phyloP scores from a whole-genome alignment of 1,284 basidiomycete genomes.

The Leccinum griseonigrum region DNA sequence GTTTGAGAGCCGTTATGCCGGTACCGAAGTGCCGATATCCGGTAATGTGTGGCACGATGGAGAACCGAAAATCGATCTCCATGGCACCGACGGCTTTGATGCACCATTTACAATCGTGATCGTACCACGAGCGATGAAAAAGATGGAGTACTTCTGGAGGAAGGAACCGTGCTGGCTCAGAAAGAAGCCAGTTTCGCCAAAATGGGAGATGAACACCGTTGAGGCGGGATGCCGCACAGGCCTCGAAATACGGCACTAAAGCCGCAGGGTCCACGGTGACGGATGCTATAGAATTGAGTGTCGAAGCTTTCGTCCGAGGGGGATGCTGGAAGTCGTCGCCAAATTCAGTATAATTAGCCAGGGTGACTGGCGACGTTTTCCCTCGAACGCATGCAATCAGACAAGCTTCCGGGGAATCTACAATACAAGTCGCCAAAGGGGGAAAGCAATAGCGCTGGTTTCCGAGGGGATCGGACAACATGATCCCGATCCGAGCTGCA shows the following conservation, averaged over 20 bases:
- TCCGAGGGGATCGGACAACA: background rate
- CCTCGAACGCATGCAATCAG: background rate
- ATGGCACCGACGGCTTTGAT: background rate
- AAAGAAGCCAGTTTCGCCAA: background rate
- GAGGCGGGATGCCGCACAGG: background rate
- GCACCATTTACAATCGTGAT: background rate
- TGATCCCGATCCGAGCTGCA: background rate
- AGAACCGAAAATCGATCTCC: background rate
- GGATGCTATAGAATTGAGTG: background rate
- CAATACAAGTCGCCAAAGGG: background rate
- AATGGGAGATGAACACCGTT: background rate
- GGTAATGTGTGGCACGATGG: background rate
- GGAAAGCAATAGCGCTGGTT: background rate
- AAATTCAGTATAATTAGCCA: background rate
- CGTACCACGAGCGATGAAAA: background rate
- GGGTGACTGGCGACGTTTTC: background rate
- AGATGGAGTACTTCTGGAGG: background rate
- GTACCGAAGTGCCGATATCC: background rate
- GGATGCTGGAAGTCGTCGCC: background rate
- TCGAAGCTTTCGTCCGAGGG: background rate
- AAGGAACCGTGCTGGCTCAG: background rate
- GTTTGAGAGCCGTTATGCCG: background rate
- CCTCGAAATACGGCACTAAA: background rate
- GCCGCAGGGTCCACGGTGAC: background rate
- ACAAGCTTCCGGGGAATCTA: background rate